A percentile compares a stretch with the other conserved stretches of the same genome.
phyloP scores from a whole-genome alignment of 495 filamentous ascomycete species.

The Talaromyces borbonicus region DNA sequence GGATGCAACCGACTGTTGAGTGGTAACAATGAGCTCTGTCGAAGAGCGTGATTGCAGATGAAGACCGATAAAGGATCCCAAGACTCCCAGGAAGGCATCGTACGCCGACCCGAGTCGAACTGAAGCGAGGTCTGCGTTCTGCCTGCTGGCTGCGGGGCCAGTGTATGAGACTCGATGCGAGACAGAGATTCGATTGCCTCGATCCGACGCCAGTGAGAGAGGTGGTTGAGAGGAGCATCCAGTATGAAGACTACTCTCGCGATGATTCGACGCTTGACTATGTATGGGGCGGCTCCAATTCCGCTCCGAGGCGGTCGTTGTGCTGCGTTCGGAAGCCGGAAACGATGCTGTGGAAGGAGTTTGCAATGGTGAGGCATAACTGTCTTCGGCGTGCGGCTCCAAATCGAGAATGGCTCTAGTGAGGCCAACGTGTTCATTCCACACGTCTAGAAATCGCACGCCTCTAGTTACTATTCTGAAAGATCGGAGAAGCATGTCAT shows the following conservation, averaged over 20 bases:
- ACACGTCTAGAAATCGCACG: conserved; percentile 84
- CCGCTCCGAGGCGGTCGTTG: conserved; percentile 23
- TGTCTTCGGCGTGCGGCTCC: conserved; percentile 16
- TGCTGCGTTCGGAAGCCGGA: conserved; percentile 11
- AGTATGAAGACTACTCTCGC: conserved; percentile 20
- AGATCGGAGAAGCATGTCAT: conserved; percentile 86
- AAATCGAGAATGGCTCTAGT: conserved; percentile 51
- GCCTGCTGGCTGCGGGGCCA: conserved; percentile 30
- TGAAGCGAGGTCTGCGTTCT: conserved; percentile 47
- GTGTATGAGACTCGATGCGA: conserved; percentile 49
- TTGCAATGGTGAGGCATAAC: conserved; percentile 42
- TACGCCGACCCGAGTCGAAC: conserved; percentile 64
- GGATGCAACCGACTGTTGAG: conserved; percentile 70
- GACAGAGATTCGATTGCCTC: conserved; percentile 39
- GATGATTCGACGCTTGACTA: conserved; percentile 30
- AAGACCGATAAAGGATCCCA: conserved; percentile 86
- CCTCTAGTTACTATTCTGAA: conserved; percentile 90
- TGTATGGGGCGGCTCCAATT: conserved; percentile 29
- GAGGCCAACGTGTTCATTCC: conserved; percentile 63
- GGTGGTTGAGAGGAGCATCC: conserved; percentile 20
- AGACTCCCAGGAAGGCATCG: conserved; percentile 76
- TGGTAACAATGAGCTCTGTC: conserved; percentile 64
- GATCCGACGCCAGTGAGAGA: conserved; percentile 19
- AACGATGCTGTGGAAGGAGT: conserved; percentile 61
- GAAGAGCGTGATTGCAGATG: conserved; percentile 85